Base-by-base conservation (phyloP, 2,329 filamentous ascomycete species). In the Colletotrichum sp. region DNA sequence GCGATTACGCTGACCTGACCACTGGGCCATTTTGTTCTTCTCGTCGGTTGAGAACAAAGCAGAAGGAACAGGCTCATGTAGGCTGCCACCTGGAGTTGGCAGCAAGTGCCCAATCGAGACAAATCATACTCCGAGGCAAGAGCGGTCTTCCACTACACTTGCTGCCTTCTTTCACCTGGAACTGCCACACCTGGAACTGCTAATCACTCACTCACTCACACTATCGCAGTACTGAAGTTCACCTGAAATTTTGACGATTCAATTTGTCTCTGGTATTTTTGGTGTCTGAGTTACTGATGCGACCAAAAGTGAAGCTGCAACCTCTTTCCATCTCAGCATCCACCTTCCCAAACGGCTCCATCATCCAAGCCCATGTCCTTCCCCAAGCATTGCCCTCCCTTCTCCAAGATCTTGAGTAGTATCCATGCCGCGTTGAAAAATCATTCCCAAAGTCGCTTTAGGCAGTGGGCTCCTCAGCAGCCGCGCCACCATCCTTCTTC, bases 171-270 rank as follows among this genome's bases (percentile, higher is more conserved):
- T n/a, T 52, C n/a, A 13, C 12, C 6, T 3, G 10, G 44, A 24
- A 13, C 10, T 49, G 6, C n/a, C 4, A 49, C 39, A 7, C 39
- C 5, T 49, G 9, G 2, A 12, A 4, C 5, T 49, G 0, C 6
- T 0, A 49, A 12, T 21, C 0, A 8, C n/a, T 8, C n/a, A 12
- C 44, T 21, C 6, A 21, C n/a, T 13, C 16, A 13, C n/a, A 9
- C n/a, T 10, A 13, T 13, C 0, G 6, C 1, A 21, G 6, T 21
- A 13, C 1, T 13, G 6, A 3, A 13, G 0, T 52, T 21, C 44
- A 21, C 6, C n/a, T 52, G 18, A 49, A 49, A 13, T 1, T 49
- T 3, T 8, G 10, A 5, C 8, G 2, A 52, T 4, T 13, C 7
- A n/a, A 21, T 52, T 13, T 52, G 10, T 15, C 10, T 21, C n/a